Base-by-base conservation (phyloP, 2,329 filamentous ascomycete genomes). In the Mycogone perniciosa region DNA sequence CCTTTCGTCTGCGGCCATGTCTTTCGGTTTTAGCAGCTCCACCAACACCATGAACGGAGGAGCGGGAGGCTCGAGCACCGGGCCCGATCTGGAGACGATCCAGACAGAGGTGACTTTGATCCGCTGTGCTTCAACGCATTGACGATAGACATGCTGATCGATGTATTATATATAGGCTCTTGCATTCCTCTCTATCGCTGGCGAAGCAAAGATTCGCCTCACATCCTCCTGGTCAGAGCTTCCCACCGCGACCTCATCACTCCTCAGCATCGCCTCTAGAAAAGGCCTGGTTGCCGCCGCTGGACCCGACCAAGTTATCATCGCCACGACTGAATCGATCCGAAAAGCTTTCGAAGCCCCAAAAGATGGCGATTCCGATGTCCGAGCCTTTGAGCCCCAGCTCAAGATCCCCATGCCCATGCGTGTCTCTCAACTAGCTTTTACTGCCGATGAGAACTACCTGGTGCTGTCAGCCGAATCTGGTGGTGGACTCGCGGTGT, bases 371-470 rank as follows among this genome's bases (percentile, higher is more conserved):
- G 83, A 85, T 55, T 77, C 76, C 54, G 82, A 91, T 56, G 72
- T 86, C 49, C 82, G 86, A 55, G 64, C 76, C 9, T 95, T 95
- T 61, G 73, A 82, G 53, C 86, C 91, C 3, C 82, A 92, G 64
- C 73, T 88, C 46, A 85, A 77, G 53, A 78, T 97, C 6, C 74
- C 83, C 2, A 77, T 95, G 61, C 81, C 87, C 7, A 79, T 83
- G 62, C 84, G 86, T 59, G 80, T 96, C 48, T 95, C 89, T 8
- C 93, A 99, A 66, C 76, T 99, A 20, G 84, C 85, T 11, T 99
- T 99, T 66, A 92, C 89, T 1, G 81, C 88, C n/a, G 88, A 95
- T 61, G 95, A 96, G 64, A 82, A 82, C 59, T 89, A 86, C 59
- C 74, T 99, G 54, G 80, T 96, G 34, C 74, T 96, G 29, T 89